Base-by-base conservation (phyloP, 2,329 filamentous ascomycete genomes). In the Cryphonectria nitschkei region DNA sequence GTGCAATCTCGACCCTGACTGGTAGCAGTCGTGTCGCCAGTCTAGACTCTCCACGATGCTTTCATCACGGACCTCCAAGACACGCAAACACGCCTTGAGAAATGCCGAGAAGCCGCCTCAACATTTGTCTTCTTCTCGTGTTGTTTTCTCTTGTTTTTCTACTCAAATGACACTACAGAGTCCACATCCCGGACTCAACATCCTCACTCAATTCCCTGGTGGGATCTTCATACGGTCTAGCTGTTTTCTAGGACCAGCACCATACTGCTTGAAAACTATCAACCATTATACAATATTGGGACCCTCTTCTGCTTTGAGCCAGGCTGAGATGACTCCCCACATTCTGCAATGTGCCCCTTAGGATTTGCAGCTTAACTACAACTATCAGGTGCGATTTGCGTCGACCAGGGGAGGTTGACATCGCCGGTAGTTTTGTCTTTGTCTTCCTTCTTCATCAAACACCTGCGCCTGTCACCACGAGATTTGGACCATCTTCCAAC, bases 321-420 rank as follows among this genome's bases (percentile, higher is more conserved):
- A 58, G 54, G 26, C 29, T 58, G 26, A 58, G 54, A 58, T 58
- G 54, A 58, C 13, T 58, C 32, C 26, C 54, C 54, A 58, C 54
- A 58, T 19, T 58, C 26, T 34, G 29, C 32, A 34, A 58, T 58
- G 54, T 58, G 26, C 54, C 54, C 29, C 54, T 58, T 58, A 8
- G 26, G 54, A 29, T 58, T 32, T 58, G 54, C 54, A 58, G 54
- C 26, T 32, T 58, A 7, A 29, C 54, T 58, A 32, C 54, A 58
- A n/a, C 60, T 41, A 62, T 41, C 34, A 13, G 19, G 37, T 34
- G 29, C n/a, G 60, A 62, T 41, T 34, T 41, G 60, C 60, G 22
- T 6, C 34, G 34, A 41, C 34, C 34, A 39, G 60, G 37, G 34
- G 3, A 4, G 16, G 22, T 62, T 26, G 5, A 41, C 60, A 41